Evolutionary conservation across 805 yeast species (phyloP).

Genomic region (Debaryomyces prosopidis): DNA sequence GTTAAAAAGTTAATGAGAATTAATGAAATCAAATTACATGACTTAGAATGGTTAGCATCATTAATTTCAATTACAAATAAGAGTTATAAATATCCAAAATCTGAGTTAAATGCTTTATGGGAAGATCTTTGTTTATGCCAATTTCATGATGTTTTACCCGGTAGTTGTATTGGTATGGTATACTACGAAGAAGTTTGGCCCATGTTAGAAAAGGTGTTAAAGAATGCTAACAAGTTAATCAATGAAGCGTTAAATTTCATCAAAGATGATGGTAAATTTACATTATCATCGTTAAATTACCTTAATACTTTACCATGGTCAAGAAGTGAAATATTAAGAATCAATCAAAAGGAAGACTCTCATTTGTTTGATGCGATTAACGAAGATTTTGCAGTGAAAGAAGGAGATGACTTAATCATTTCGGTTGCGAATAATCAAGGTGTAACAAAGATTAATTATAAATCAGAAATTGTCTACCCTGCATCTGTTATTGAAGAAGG

Average conservation of each 20-base stretch:
- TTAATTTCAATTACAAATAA: constrained; percentile 58
- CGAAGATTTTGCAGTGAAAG: constrained; percentile 4
- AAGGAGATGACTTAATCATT: constrained; percentile 13
- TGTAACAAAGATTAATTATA: constrained; percentile 13
- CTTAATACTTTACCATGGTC: constrained; percentile 70
- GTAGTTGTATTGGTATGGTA: constrained; percentile 92
- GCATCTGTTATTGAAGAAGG: constrained; percentile 47
- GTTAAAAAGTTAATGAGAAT: constrained; percentile 79
- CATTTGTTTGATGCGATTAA: constrained; percentile 14
- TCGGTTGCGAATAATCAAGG: constrained; percentile 23
- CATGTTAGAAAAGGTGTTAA: constrained; percentile 60
- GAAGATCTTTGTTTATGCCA: constrained; percentile 87
- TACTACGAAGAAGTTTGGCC: constrained; percentile 81
- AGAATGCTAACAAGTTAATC: constrained; percentile 53
- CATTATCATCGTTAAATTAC: constrained; percentile 11
- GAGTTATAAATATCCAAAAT: constrained; percentile 69
- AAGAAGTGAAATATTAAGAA: constrained; percentile 46
- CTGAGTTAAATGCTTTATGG: constrained; percentile 74
- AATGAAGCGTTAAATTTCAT: constrained; percentile 49
- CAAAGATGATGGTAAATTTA: constrained; percentile 16
- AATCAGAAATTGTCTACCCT: constrained; percentile 39
- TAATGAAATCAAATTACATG: constrained; percentile 76
- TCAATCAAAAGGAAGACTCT: constrained; percentile 22
- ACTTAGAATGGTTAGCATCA: constrained; percentile 81
- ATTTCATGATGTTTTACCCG: constrained; percentile 98